phyloP scores from a whole-genome alignment of 768 basidiomycete species.

The Tylopilus sp. region DNA sequence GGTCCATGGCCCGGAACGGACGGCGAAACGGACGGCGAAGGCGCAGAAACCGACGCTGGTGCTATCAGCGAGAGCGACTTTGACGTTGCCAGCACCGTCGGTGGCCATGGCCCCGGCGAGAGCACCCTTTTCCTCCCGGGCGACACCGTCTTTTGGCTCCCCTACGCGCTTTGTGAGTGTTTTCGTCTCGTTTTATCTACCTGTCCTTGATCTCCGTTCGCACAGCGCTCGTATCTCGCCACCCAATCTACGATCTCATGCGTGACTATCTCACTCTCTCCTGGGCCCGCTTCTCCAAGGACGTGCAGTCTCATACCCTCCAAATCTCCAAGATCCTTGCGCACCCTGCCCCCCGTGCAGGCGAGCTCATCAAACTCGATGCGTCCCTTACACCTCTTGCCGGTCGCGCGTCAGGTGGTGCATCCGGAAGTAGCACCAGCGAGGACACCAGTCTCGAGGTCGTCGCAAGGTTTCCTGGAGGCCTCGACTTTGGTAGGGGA shows the following conservation, averaged over 20 bases:
- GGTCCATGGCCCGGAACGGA: constrained; percentile 70
- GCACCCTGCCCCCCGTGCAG: constrained; percentile 83
- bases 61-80: constrained; percentile 85
- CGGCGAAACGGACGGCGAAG: constrained; percentile 74
- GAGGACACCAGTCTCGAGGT: constrained; percentile 66
- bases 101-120: constrained; percentile 78
- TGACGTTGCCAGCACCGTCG: constrained; percentile 72
- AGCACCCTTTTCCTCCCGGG: constrained; percentile 86
- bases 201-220: constrained; percentile 7
- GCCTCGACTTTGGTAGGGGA: constrained; percentile 87
- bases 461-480: constrained; percentile 88
- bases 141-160: constrained; percentile 93
- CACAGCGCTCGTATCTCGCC: constrained; percentile 83
- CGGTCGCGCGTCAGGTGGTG: constrained; percentile 44
- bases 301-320: constrained; percentile 88
- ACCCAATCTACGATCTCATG: constrained; percentile 94
- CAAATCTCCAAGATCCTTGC: constrained; percentile 87
- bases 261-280: constrained; percentile 93
- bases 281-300: constrained; percentile 92
- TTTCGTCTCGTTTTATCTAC: background rate
- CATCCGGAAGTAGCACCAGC: constrained; percentile 16
- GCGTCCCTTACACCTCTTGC: constrained; percentile 60
- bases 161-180: constrained; percentile 81
- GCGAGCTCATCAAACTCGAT: constrained; percentile 82
- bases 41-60: constrained; percentile 62